Base-by-base conservation (phyloP, 768 basidiomycete genomes). In the Serendipita sp. region DNA sequence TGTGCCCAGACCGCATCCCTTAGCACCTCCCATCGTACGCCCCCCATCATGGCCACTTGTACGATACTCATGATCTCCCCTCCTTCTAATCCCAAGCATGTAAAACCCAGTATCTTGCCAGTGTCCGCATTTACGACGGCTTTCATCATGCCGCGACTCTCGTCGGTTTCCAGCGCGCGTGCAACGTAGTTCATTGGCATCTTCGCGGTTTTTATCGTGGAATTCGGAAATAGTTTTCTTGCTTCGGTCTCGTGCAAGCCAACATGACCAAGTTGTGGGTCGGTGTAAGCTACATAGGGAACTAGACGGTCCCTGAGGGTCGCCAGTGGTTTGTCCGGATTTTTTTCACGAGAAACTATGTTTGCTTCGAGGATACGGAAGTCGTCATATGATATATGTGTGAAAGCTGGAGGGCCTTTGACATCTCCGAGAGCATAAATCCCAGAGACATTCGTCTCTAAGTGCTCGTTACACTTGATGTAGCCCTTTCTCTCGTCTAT, bases 121-220 rank as follows among this genome's bases (percentile, higher is more conserved):
- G 44, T 66, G 15, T 62, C 47, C 7, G 44, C 62, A 63, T 66
- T 54, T 23, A 66, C 63, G 16, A 66, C 60, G 23, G 65, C 65
- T 32, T 66, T 66, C 44, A 66, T 66, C n/a, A 63, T 28, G n/a
- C 65, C 65, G 7, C 65, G 63, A 5, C 51, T 28, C 45, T 66
- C 65, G 28, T 47, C 67, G 1, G 63, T 64, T 52, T 68, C 67
- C 11, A 68, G 47, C 2, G 67, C 67, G 3, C 67, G 56, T 7
- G 67, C 66, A 5, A 68, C 67, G 48, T 63, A 51, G 36, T 41
- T 67, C 67, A 68, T 68, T 45, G 58, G 41, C 67, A 68, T 68
- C 11, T 47, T 68, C 23, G 67, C 67, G 3, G 63, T 63, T 18
- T 48, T 60, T 38, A 68, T 62, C 13, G 8, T 13, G 8, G n/a